Evolutionary conservation across 2,329 filamentous ascomycete genomes (phyloP).

Genomic region (Allantophomopsis cytisporea): DNA sequence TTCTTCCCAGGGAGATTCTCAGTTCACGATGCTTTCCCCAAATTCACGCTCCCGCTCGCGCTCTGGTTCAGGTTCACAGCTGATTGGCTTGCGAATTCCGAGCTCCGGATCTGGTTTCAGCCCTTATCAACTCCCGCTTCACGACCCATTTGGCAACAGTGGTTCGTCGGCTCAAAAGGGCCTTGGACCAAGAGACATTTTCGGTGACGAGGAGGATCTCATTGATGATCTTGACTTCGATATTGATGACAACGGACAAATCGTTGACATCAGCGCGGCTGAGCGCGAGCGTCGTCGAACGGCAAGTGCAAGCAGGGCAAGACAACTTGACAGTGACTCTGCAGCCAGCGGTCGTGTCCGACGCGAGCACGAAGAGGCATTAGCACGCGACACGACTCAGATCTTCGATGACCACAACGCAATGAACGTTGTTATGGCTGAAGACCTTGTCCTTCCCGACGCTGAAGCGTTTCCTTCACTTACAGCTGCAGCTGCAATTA

Average conservation of each 20-base stretch:
- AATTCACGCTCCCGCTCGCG: too few relatives aligned
- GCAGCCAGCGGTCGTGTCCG: constrained; percentile 24
- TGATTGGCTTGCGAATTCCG: constrained; percentile 26
- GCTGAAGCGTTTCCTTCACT: constrained; percentile 15
- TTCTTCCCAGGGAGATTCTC: background rate
- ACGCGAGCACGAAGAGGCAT: constrained; percentile 26
- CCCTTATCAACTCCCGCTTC: constrained; percentile 12
- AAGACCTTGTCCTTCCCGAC: constrained; percentile 15
- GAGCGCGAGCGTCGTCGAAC: constrained; percentile 9
- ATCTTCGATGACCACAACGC: constrained; percentile 12
- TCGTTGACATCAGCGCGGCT: constrained; percentile 28
- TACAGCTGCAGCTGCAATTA: constrained; percentile 9
- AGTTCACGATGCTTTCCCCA: too few relatives aligned
- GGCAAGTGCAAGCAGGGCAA: background rate
- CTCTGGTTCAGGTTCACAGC: too few relatives aligned
- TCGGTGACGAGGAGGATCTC: constrained; percentile 24
- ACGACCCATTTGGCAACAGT: constrained; percentile 9
- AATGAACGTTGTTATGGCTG: constrained; percentile 12
- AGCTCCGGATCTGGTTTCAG: constrained; percentile 26
- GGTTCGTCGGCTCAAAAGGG: constrained; percentile 20
- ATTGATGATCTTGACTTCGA: constrained; percentile 40
- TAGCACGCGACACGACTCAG: constrained; percentile 16
- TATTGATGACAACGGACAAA: constrained; percentile 46
- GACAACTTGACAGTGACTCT: constrained; percentile 16
- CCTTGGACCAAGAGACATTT: constrained; percentile 10